Base-by-base conservation (phyloP, 148 eudicot species). In the Diospyros lotus region DNA sequence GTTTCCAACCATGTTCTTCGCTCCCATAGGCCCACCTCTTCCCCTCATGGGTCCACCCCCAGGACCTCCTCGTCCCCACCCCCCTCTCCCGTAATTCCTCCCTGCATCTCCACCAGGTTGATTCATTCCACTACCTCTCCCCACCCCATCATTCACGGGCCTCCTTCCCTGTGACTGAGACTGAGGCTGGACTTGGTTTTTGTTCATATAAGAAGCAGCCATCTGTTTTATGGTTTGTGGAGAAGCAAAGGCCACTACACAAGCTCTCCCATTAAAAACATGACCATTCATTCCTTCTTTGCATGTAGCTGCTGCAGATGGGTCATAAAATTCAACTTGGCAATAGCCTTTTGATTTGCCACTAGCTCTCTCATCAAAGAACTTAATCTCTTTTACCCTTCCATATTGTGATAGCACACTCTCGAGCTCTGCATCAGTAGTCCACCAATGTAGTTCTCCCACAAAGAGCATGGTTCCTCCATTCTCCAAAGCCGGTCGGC, bases 371-470 rank as follows among this genome's bases (percentile, higher is more conserved):
- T 93, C 98, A 83, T 93, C 97, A 70, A 79, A 93, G 68, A 93
- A 91, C 73, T 91, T 89, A 71, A 91, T 85, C 83, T 93, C 98
- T 82, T 89, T 91, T 12, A 93, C 97, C 17, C 76, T 73, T 42
- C 98, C 98, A 82, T 91, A 93, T 79, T 89, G 83, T 18, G 85
- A 86, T 53, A 88, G 82, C 81, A 86, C 98, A 1, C 79, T 53
- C 78, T 93, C 94, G 12, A 93, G 84, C 70, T 93, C 97, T 3
- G 89, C 87, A 88, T 93, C 98, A 0, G 98, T 93, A 14, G 98
- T 93, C 98, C 98, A 93, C 98, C 98, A 93, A 78, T 93, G 97
- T 82, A 93, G 77, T 68, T 93, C 97, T 28, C 98, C 98, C 60
- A 93, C 98, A 86, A 89, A 93, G 69, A 93, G 80, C 86, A 85